These are phyloP conservation scores for Scheffersomyces titani DNA, from an alignment of 1,139 yeast genomes.

Conservation along the genomic window DNA sequence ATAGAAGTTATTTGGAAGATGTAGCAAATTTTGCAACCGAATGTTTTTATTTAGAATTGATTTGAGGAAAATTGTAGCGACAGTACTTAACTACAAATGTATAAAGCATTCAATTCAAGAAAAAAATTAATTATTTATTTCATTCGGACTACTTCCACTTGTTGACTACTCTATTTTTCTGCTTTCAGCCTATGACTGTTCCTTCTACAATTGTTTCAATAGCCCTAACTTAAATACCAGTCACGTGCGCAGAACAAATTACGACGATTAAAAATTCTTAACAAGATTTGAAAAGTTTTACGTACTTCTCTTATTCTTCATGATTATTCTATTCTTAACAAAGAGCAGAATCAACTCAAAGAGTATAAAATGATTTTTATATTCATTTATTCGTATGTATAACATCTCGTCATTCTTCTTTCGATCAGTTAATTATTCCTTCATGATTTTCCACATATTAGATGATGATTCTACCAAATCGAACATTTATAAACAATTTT, in stretches of 20 bases:
- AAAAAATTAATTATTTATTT: too few species aligned
- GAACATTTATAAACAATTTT: not conserved
- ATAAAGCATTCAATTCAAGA: too few species aligned
- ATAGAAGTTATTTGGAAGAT: too few species aligned
- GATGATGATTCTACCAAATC: constrained; percentile 17
- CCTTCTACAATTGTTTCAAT: not conserved
- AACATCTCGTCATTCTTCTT: not conserved
- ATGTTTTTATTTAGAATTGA: too few species aligned
- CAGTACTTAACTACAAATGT: too few species aligned
- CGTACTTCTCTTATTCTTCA: not conserved
- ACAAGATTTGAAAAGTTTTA: not conserved
- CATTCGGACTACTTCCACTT: too few species aligned
- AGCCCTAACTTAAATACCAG: not conserved
- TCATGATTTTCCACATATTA: constrained; percentile 1
- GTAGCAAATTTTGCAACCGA: too few species aligned
- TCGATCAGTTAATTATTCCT: not conserved
- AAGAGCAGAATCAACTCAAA: not conserved
- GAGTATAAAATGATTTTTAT: not conserved
- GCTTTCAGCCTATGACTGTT: not conserved
- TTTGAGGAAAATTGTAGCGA: too few species aligned
- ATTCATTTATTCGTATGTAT: not conserved
- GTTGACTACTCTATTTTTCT: too few species aligned
- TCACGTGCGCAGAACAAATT: not conserved
- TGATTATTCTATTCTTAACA: not conserved
- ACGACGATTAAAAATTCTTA: too few species aligned